Evolutionary conservation across 2,329 filamentous ascomycete genomes (phyloP).

Genomic region (Epichloe gansuensis): DNA sequence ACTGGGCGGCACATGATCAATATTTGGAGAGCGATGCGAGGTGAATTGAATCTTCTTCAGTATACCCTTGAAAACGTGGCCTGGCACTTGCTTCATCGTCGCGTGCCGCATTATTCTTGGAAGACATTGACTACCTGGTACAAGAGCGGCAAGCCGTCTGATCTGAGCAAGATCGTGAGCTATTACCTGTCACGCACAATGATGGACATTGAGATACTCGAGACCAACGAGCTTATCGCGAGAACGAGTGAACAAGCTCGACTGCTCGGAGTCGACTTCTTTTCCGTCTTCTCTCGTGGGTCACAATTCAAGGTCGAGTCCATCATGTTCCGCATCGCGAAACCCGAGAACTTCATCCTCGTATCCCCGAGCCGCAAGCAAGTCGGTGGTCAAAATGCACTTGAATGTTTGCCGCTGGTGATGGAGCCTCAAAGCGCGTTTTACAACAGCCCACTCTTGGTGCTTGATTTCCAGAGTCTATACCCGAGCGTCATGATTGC

Average conservation of each 20-base stretch:
- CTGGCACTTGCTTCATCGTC: conserved; percentile 76
- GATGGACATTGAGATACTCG: conserved; percentile 80
- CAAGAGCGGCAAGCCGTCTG: conserved; percentile 49
- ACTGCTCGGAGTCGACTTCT: conserved; percentile 88
- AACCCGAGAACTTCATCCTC: conserved; percentile 86
- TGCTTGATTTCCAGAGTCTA: conserved; percentile 89
- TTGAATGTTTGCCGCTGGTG: conserved; percentile 87
- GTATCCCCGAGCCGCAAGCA: conserved; percentile 85
- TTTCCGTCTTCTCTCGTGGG: conserved; percentile 85
- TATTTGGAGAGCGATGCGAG: conserved; percentile 89
- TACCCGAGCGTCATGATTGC: conserved; percentile 99
- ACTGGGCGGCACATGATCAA: conserved; percentile 95
- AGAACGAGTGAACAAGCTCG: conserved; percentile 91
- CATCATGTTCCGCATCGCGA: conserved; percentile 96
- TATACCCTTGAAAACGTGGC: conserved; percentile 95
- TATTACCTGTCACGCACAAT: conserved; percentile 67
- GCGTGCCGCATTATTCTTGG: conserved; percentile 80
- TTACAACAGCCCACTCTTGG: conserved; percentile 77
- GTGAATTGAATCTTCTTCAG: conserved; percentile 81
- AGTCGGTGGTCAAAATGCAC: conserved; percentile 83
- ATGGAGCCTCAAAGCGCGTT: conserved; percentile 97
- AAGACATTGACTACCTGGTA: conserved; percentile 75
- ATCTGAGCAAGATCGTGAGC: conserved; percentile 61
- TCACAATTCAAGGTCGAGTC: conserved; percentile 99
- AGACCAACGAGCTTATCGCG: conserved; percentile 76